Conservation (phyloP, 257 asterid species). For the Solanum sejunctum region DNA sequence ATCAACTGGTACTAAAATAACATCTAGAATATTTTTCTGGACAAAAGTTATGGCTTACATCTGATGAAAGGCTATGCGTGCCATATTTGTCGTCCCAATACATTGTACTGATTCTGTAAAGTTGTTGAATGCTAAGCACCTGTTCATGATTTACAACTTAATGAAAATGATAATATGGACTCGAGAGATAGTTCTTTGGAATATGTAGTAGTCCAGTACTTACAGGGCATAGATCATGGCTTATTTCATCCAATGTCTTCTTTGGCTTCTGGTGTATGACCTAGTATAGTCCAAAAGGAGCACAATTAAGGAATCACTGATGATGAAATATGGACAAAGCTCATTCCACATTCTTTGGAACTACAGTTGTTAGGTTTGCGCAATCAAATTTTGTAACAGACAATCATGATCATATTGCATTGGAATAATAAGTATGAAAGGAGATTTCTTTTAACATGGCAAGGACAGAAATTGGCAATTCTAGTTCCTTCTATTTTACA, state of each 20-base stretch:
- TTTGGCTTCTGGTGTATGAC: conserved; percentile 99
- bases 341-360: not conserved
- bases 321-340: not conserved
- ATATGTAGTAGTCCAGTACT: conserved; percentile 11
- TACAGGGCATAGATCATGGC: conserved; percentile 96
- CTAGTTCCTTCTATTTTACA: not conserved
- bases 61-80: conserved; percentile 88
- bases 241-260: conserved; percentile 90
- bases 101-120: conserved; percentile 98
- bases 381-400: not conserved
- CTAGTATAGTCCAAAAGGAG: conserved; percentile 26
- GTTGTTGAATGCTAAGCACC: conserved; percentile 96
- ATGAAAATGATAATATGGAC: not conserved
- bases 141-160: conserved; percentile 14
- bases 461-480: not conserved
- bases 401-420: not conserved
- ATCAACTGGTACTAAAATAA: not conserved
- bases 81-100: conserved; percentile 99
- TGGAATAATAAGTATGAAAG: not conserved
- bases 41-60: conserved; percentile 36
- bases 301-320: not conserved
- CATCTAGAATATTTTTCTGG: not conserved
- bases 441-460: not conserved
- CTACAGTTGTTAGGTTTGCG: not conserved
- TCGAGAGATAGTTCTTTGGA: not conserved